A percentile compares a stretch with the other conserved stretches of the same genome.
phyloP scores from a whole-genome alignment of 176 grass and related monocot genomes.

The Zizania latifolia region DNA sequence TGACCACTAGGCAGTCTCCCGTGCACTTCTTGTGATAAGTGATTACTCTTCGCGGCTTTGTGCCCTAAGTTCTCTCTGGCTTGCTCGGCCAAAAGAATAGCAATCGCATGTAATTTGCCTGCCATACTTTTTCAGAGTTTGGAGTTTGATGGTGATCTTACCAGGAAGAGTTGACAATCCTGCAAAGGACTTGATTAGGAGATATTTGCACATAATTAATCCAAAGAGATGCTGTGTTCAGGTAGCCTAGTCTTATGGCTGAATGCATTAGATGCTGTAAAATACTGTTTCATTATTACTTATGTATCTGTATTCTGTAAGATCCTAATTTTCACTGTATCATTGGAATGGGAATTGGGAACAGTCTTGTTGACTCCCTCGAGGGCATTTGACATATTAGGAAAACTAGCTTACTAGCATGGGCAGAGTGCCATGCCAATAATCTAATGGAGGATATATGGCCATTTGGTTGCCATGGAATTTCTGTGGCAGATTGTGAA shows the following conservation, averaged over 20 bases:
- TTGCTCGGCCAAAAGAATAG: slow-evolving; percentile 87
- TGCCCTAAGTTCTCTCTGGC: slow-evolving; percentile 94
- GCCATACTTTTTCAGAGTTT: slow-evolving; percentile 20
- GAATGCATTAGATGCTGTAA: slow-evolving; percentile 34
- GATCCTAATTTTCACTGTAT: slow-evolving; percentile 12
- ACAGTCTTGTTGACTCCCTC: slow-evolving; percentile 17
- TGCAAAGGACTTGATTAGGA: slow-evolving; percentile 31
- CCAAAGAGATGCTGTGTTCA: slow-evolving; percentile 26
- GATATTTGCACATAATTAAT: slow-evolving; percentile 54
- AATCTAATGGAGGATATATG: too few relatives aligned
- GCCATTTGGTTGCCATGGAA: neutral
- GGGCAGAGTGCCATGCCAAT: neutral
- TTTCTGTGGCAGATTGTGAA: neutral
- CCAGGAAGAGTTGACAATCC: slow-evolving; percentile 24
- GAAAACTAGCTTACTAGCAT: neutral
- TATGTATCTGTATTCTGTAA: slow-evolving; percentile 19
- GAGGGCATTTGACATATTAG: neutral
- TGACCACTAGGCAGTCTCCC: slow-evolving; percentile 76
- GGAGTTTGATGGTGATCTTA: slow-evolving; percentile 17
- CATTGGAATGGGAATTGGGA: slow-evolving; percentile 14
- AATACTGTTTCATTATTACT: slow-evolving; percentile 4
- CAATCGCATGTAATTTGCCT: slow-evolving; percentile 2
- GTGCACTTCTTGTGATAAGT: slow-evolving; percentile 73
- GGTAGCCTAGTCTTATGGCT: slow-evolving; percentile 43
- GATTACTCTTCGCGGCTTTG: slow-evolving; percentile 93